Percentiles rank a stretch among this genome's conserved stretches.
These are phyloP conservation scores for Amphirosellinia nigrospora DNA, from an alignment of 495 filamentous ascomycete species.

Conservation along the genomic window DNA sequence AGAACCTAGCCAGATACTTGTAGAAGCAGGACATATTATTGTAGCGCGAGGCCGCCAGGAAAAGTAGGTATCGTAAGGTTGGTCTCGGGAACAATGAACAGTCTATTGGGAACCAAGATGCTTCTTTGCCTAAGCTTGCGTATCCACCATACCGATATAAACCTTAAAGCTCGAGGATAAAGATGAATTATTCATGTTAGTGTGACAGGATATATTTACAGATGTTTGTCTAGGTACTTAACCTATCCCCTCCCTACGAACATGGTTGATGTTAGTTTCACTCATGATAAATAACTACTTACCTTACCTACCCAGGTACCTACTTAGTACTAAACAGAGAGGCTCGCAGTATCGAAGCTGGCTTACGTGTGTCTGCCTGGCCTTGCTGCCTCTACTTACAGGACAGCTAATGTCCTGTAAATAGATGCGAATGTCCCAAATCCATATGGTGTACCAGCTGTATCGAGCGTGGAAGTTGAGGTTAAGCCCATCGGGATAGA, in stretches of 20 bases:
- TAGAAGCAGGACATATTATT: not conserved
- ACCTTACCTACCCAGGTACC: not conserved
- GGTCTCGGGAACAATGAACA: not conserved
- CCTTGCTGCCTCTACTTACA: not conserved
- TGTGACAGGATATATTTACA: not conserved
- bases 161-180: not conserved
- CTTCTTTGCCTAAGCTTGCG: not conserved
- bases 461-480: not conserved
- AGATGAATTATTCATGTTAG: not conserved
- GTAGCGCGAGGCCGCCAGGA: not conserved
- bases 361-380: not conserved
- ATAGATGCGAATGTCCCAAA: not conserved
- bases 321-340: not conserved
- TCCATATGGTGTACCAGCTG: not conserved
- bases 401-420: no score
- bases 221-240: not conserved
- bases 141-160: not conserved
- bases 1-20: no score
- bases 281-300: not conserved
- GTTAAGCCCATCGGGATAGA: not conserved
- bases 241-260: no score
- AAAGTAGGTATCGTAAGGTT: not conserved
- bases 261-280: not conserved
- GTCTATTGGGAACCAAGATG: not conserved
- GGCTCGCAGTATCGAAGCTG: not conserved